Base-by-base conservation (phyloP, 164 flowering plant species). In the Aristolochia fimbriata region DNA sequence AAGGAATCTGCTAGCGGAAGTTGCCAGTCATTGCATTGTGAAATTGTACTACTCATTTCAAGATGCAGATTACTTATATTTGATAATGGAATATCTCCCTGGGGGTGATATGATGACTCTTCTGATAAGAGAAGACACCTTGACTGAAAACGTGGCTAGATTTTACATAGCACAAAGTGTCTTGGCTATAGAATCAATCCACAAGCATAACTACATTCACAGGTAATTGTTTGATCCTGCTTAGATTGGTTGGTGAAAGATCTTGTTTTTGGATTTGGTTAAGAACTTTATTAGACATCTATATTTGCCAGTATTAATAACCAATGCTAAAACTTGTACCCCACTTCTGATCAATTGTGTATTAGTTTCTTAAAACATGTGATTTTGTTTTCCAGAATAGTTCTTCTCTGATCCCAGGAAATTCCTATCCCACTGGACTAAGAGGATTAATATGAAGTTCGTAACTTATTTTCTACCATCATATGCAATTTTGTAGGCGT, bases 81-180 rank as follows among this genome's bases (percentile, higher is more conserved):
- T 94, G 31, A 77, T 94, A 16, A 94, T 91, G 99, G 99, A 94
- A 67, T 94, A 94, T 76, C 82, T 91, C 37, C 96, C 99, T 78
- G 99, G 99, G 59, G 99, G 97, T 65, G 99, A 94, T 76, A 76
- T 94, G 80, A 94, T 94, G 99, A 94, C 96, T 55, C 74, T 94
- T 71, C 76, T 94, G 62, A 91, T 94, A 66, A 82, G 97, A 70
- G 99, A 91, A 78, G 99, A 94, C 73, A 94, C 86, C 31, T 73
- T 94, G 70, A 83, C 96, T 53, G 99, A 94, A 78, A 77, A 70
- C 65, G 91, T 94, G 60, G 95, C 99, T 64, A 81, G 81, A 71
- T 94, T 94, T 78, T 94, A 91, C 67, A 84, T 94, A 25, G 93
- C 96, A 51, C 93, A 94, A 68, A 91, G 93, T 71, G 83, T 94